Conservation (phyloP, 176 grass and related monocot genomes). For the Oryza coarctata region DNA sequence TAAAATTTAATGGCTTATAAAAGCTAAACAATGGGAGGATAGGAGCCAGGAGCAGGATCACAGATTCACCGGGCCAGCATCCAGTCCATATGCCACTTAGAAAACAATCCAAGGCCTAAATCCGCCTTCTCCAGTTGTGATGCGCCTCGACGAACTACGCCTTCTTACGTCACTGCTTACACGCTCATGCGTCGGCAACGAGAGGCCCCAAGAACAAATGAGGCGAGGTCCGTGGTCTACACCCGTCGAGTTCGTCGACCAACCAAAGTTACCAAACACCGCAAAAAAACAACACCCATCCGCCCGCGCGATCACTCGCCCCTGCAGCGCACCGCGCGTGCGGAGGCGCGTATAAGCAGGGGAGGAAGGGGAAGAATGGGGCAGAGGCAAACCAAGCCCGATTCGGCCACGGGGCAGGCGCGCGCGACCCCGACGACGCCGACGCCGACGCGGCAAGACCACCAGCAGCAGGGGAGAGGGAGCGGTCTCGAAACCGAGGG, state of each 20-base stretch:
- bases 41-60: too few species aligned
- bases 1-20: too few species aligned
- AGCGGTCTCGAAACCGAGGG: background rate
- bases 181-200: background rate
- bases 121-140: background rate
- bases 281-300: too few species aligned
- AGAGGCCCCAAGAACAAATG: background rate
- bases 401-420: background rate
- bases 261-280: background rate
- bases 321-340: background rate
- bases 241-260: background rate
- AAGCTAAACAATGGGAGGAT: too few species aligned
- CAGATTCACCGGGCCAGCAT: too few species aligned
- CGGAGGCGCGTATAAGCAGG: background rate
- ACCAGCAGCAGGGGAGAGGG: background rate
- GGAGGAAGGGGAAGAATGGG: background rate
- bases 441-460: background rate
- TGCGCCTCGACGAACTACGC: fast-evolving
- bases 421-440: background rate
- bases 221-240: background rate
- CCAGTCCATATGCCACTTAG: too few species aligned
- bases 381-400: constrained; percentile 4
- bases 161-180: constrained; percentile 16
- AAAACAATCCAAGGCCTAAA: too few species aligned
- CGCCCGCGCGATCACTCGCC: too few species aligned